Evolutionary conservation across 2,329 filamentous ascomycete genomes (phyloP), one percentile per base, ranked within the genome.

Genomic region (Colletotrichum brevisporum): DNA sequence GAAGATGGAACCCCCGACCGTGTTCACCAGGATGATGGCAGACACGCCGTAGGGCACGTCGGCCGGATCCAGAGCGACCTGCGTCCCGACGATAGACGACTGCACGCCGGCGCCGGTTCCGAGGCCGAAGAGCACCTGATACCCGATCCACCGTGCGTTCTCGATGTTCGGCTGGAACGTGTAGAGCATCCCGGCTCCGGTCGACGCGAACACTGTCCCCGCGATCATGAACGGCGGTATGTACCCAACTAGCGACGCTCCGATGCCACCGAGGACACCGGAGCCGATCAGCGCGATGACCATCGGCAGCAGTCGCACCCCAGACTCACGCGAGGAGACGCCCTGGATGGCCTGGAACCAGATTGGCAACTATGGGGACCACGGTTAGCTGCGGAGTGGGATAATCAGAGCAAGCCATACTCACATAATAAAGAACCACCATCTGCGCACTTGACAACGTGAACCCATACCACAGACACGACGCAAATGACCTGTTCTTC

Each of bases 321-420:
- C 81, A 8, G 81, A 82, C 56, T 78, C 75, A n/a, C 79, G 75
- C 0, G 83, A 78, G 4, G 74, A 76, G 27, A 78, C 78, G n/a
- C 79, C 80, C 43, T 83, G 77, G 9, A 85, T 79, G 4, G 81
- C 79, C 71, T 84, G 82, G 75, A 85, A 85, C 80, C 82, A 85
- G 36, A 84, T 79, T 1, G 83, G 81, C 2, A 83, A 63, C 69
- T 80, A 15, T 15, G 31, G 31, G 10, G 31, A 10, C 31, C 31
- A 9, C 8, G 31, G 31, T 36, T 36, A 36, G 31, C 31, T 8
- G 9, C 31, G 31, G 31, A 10, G 8, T 36, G 10, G 8, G 8
- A 36, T 36, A 36, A 10, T 10, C 3, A 9, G 2, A 10, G 31
- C 31, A 36, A 4, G 10, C 3, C 31, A 36, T 36, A 36, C 62